Percentiles rank a stretch among this genome's conserved stretches.
Evolutionary conservation across 345 rosid genomes (phyloP).

Genomic region (Eucalyptus regnans): DNA sequence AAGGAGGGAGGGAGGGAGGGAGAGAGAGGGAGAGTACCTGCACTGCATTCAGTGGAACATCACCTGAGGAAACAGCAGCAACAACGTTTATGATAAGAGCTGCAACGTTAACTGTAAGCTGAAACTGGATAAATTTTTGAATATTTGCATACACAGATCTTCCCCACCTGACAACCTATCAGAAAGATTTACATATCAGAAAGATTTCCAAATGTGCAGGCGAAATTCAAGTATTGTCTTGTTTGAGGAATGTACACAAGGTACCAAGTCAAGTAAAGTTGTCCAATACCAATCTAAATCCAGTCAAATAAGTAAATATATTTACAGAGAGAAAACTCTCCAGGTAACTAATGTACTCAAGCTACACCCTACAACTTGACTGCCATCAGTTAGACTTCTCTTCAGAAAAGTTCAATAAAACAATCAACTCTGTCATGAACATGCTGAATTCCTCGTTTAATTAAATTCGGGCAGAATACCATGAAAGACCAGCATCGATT

Average conservation of each 20-base stretch:
- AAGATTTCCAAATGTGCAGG: neutral
- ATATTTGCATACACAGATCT: slow-evolving; percentile 98
- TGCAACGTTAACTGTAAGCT: slow-evolving; percentile 92
- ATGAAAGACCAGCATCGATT: neutral
- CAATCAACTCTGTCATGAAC: neutral
- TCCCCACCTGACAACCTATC: slow-evolving; percentile 95
- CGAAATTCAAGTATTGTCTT: neutral
- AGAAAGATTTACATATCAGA: neutral
- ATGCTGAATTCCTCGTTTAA: neutral
- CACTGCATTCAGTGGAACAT: slow-evolving; percentile 93
- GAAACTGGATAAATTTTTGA: slow-evolving; percentile 97
- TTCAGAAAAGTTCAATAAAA: neutral
- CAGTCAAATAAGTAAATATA: neutral
- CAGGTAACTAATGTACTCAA: neutral
- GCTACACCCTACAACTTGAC: neutral
- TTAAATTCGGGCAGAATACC: neutral
- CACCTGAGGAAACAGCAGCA: slow-evolving; percentile 89
- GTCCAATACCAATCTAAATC: neutral
- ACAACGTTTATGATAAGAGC: slow-evolving; percentile 89
- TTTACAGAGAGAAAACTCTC: neutral
- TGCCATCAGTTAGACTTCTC: neutral
- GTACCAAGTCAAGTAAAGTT: neutral
- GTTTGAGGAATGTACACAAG: neutral
- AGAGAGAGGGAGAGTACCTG: slow-evolving; percentile 31
- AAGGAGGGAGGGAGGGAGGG: neutral